Evolutionary conservation across 306 rosid species (phyloP).

Genomic region (Gleditsia sinensis): DNA sequence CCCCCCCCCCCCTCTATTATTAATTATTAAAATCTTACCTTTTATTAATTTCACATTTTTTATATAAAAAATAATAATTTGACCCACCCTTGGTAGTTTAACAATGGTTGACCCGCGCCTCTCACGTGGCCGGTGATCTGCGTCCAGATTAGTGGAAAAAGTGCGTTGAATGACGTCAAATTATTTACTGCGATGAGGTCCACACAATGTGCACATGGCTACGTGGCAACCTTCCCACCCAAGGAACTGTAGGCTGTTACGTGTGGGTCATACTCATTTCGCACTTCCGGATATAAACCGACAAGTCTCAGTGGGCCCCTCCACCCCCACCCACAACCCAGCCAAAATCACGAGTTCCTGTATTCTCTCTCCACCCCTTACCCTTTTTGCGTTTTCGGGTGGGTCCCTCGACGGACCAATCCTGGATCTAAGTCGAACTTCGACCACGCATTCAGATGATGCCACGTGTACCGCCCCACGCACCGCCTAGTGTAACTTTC

Average conservation of each 20-base stretch:
- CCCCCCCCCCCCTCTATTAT: not conserved
- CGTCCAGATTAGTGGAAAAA: not conserved
- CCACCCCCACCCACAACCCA: not conserved
- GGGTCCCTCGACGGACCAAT: no score
- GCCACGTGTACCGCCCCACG: constrained; percentile 35
- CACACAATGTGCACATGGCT: constrained; percentile 37
- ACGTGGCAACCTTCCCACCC: constrained; percentile 39
- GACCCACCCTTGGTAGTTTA: constrained; percentile 14
- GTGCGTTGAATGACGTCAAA: not conserved
- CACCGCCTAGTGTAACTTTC: not conserved
- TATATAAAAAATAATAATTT: not conserved
- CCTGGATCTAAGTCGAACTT: not conserved
- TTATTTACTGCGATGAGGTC: constrained; percentile 11
- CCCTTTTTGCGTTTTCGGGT: not conserved
- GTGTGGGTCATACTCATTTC: constrained; percentile 40
- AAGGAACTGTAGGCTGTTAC: not conserved
- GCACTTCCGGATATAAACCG: constrained; percentile 35
- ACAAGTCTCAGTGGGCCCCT: constrained; percentile 31
- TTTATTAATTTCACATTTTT: not conserved
- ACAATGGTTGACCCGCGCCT: not conserved
- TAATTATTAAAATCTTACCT: not conserved
- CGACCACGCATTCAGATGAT: accelerated
- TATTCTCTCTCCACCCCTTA: not conserved
- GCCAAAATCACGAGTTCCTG: not conserved
- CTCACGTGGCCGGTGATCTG: constrained; percentile 35